These are phyloP conservation scores for Candida boleticola DNA, from an alignment of 805 yeast genomes.

Conservation along the genomic window DNA sequence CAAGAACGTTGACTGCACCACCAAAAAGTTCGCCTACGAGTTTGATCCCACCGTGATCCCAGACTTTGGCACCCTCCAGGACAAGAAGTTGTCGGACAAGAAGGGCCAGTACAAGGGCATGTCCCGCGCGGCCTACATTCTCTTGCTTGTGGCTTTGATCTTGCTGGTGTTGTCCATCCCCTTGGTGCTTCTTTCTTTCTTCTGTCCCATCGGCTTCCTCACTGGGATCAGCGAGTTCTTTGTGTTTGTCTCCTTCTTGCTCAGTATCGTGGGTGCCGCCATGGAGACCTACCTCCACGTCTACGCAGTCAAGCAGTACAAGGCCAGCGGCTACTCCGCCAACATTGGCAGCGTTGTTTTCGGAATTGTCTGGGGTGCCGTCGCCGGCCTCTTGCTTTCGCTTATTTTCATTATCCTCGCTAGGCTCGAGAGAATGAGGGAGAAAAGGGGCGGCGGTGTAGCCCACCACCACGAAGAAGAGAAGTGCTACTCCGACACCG, in stretches of 20 bases:
- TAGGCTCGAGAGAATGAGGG: neutral
- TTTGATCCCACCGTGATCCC: neutral
- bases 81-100: neutral
- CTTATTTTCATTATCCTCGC: neutral
- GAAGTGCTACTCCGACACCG: neutral
- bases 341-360: neutral
- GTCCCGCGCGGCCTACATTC: neutral
- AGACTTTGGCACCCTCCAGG: neutral
- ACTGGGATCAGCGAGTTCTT: neutral
- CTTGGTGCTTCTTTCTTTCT: neutral
- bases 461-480: neutral
- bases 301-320: neutral
- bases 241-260: neutral
- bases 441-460: neutral
- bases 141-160: neutral
- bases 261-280: neutral
- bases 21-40: neutral
- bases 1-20: neutral
- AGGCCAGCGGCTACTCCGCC: neutral
- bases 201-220: neutral
- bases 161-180: neutral
- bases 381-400: neutral
- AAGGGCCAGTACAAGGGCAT: neutral
- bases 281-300: neutral
- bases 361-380: slow-evolving; percentile 1